Evolutionary conservation across 2,329 filamentous ascomycete species (phyloP).

Genomic region (Fulvia fulva): DNA sequence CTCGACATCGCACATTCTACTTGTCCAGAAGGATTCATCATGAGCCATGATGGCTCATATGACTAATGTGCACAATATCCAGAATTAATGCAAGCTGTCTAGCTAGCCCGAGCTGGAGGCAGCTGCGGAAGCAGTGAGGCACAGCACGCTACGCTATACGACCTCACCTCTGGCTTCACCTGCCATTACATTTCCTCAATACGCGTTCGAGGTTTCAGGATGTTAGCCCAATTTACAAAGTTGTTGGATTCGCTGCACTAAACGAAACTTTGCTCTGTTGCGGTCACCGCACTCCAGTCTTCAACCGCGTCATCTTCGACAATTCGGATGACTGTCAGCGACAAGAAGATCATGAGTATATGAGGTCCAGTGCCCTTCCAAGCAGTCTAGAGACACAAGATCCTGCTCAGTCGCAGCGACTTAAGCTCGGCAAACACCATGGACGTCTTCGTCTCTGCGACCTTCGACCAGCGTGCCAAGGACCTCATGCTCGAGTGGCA

Average conservation of each 20-base stretch:
- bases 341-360: not conserved
- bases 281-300: not conserved
- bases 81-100: no score
- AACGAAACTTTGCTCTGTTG: not conserved
- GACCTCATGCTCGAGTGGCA: slow-evolving; percentile 11
- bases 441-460: slow-evolving; percentile 8
- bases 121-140: not conserved
- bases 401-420: not conserved
- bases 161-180: not conserved
- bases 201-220: not conserved
- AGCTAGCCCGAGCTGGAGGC: not conserved
- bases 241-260: not conserved
- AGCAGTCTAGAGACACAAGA: not conserved
- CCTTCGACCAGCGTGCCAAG: slow-evolving; percentile 6
- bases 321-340: not conserved
- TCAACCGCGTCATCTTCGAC: not conserved
- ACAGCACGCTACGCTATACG: not conserved
- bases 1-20: no score
- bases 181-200: not conserved
- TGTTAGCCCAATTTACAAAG: not conserved
- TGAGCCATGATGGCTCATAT: not conserved
- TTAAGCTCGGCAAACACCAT: not conserved
- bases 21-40: not conserved
- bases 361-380: not conserved
- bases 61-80: no score